These are phyloP conservation scores for Fonsecaea erecta DNA, from an alignment of 2,329 filamentous ascomycete species.

Conservation along the genomic window DNA sequence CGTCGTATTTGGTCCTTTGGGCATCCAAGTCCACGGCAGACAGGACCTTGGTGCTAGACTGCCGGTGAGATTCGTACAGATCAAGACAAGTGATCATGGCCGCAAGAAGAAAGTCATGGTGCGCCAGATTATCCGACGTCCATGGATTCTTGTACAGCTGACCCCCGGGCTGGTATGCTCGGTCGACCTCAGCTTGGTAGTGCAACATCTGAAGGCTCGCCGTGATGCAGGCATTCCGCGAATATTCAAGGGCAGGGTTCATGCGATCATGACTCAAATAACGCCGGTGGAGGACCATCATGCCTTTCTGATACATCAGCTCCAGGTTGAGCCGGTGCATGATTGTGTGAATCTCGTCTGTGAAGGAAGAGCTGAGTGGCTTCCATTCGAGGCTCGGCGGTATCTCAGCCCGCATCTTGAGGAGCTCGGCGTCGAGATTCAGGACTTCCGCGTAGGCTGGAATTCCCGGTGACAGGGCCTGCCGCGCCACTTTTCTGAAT, in stretches of 20 bases:
- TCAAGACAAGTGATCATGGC: conserved; percentile 64
- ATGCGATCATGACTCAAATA: conserved; percentile 51
- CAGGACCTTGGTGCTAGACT: not conserved
- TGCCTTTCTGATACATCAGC: conserved; percentile 56
- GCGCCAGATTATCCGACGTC: conserved; percentile 61
- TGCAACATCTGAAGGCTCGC: conserved; percentile 55
- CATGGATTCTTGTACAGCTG: conserved; percentile 58
- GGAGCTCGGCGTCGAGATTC: conserved; percentile 33
- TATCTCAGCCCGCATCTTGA: conserved; percentile 24
- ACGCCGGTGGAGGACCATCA: conserved; percentile 58
- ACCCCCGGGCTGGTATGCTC: conserved; percentile 58
- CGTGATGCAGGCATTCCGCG: conserved; percentile 52
- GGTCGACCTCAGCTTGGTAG: conserved; percentile 55
- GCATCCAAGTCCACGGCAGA: not conserved
- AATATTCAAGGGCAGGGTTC: conserved; percentile 48
- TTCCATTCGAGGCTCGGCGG: conserved; percentile 25
- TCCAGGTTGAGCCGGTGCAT: conserved; percentile 59
- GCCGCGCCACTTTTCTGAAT: conserved; percentile 29
- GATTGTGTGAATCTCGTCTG: conserved; percentile 54
- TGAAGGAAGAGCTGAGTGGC: conserved; percentile 44
- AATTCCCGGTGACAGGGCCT: conserved; percentile 33
- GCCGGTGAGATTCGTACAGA: conserved; percentile 27
- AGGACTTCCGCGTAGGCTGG: conserved; percentile 33
- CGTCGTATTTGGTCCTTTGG: conserved; percentile 4
- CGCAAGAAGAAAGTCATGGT: conserved; percentile 66